Evolutionary conservation across 75 land plant species (phyloP).

Genomic region (Pseudotsuga menziesii): DNA sequence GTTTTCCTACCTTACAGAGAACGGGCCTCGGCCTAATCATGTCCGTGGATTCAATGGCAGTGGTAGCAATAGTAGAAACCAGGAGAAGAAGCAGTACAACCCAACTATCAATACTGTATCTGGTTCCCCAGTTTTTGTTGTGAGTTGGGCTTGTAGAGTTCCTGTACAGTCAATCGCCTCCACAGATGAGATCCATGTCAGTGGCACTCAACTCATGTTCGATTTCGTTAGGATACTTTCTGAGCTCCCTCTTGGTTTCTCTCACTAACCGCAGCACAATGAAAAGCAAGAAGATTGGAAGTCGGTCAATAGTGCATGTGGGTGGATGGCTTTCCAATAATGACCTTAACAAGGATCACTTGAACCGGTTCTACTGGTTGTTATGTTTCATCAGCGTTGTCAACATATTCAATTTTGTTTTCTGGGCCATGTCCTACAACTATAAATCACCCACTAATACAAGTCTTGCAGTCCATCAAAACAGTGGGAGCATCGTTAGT

Average conservation of each 20-base stretch:
- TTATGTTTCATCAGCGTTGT: constrained; percentile 33
- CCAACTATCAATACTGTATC: constrained; percentile 12
- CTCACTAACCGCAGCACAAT: neutral
- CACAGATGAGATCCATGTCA: constrained; percentile 21
- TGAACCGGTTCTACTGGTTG: constrained; percentile 48
- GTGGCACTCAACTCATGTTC: constrained; percentile 16
- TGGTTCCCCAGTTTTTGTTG: constrained; percentile 27
- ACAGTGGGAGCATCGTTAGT: no score
- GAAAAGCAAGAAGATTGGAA: neutral
- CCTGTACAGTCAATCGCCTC: constrained; percentile 25
- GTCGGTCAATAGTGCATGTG: neutral
- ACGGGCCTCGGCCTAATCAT: constrained; percentile 43
- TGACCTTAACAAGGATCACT: constrained; percentile 29
- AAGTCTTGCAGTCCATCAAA: no score
- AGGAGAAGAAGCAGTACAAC: constrained; percentile 6
- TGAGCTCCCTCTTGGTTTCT: constrained; percentile 21
- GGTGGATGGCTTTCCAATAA: constrained; percentile 43
- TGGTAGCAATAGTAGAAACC: constrained; percentile 28
- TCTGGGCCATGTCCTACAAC: constrained; percentile 30
- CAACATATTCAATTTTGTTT: constrained; percentile 34
- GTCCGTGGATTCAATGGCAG: constrained; percentile 34
- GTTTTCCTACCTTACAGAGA: constrained; percentile 28
- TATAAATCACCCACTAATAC: constrained; percentile 2
- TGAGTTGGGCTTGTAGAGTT: constrained; percentile 23
- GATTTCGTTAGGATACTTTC: constrained; percentile 17